Conservation (phyloP, 208 protist genomes). For the Lotmaria passim region DNA sequence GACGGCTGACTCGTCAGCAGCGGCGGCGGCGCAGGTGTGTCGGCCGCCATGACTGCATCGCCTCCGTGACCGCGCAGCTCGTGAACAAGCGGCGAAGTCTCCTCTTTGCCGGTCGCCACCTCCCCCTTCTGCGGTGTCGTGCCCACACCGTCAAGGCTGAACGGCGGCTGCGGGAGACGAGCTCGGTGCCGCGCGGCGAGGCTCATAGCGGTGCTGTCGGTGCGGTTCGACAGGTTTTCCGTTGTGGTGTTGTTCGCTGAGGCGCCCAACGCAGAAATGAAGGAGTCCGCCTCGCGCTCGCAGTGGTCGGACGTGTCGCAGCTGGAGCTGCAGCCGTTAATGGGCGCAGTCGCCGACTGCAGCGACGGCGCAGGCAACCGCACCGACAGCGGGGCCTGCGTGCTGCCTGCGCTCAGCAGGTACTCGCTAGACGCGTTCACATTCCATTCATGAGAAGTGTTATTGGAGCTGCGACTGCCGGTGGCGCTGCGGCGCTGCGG, state of each 20-base stretch:
- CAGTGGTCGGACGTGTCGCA: constrained; percentile 1
- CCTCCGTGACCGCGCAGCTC: background rate
- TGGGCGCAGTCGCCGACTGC: constrained; percentile 2
- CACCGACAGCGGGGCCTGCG: constrained; percentile 16
- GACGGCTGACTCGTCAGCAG: background rate
- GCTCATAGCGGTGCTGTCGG: background rate
- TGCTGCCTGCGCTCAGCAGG: constrained; percentile 20
- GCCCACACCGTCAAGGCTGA: constrained; percentile 13
- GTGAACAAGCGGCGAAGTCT: background rate
- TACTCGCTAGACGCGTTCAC: constrained; percentile 8
- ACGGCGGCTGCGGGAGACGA: background rate
- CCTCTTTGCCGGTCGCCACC: background rate
- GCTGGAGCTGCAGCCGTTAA: constrained; percentile 25
- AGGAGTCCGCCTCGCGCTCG: background rate
- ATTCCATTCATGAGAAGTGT: constrained; percentile 18
- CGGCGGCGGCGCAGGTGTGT: background rate
- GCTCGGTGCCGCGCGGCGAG: background rate
- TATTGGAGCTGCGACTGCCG: constrained; percentile 9
- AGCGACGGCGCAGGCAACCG: background rate
- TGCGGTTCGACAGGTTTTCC: background rate
- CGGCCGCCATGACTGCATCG: background rate
- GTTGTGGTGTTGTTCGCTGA: background rate
- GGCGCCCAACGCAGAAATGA: background rate
- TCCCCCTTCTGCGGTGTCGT: background rate
- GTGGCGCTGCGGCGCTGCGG: constrained; percentile 2